A percentile compares a stretch with the other conserved stretches of the same genome.
These are phyloP conservation scores for Curvularia verruculosa DNA, from an alignment of 2,329 filamentous ascomycete genomes.

Conservation along the genomic window DNA sequence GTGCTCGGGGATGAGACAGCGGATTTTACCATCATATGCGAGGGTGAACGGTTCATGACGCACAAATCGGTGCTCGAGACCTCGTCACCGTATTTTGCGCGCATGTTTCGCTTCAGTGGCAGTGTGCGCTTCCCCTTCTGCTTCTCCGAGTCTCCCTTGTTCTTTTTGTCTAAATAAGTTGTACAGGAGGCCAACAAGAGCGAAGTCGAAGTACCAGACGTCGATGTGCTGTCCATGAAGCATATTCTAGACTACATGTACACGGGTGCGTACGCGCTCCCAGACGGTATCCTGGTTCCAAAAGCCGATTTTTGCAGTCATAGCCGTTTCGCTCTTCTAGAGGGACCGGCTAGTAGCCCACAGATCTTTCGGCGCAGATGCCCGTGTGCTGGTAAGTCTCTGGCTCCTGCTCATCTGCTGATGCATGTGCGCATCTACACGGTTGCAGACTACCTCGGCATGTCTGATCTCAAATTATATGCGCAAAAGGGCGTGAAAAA, in stretches of 20 bases:
- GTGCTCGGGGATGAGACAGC: constrained; percentile 5
- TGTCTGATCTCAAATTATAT: constrained; percentile 6
- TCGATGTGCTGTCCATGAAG: constrained; percentile 5
- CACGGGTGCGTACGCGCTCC: constrained; percentile 8
- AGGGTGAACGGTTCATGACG: neutral
- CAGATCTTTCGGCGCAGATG: constrained; percentile 13
- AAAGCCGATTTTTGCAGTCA: constrained; percentile 10
- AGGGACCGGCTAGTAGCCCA: neutral
- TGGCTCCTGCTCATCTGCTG: constrained; percentile 8
- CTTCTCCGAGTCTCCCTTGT: neutral
- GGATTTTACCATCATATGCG: constrained; percentile 16
- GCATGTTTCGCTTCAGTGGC: constrained; percentile 17
- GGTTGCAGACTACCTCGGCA: constrained; percentile 13
- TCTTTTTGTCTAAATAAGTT: neutral
- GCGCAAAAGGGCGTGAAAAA: constrained; percentile 5
- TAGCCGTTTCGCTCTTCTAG: neutral
- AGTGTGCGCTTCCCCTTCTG: neutral
- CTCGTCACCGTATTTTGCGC: constrained; percentile 11
- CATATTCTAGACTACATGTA: constrained; percentile 18
- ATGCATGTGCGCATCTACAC: constrained; percentile 14
- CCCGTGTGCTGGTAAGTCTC: constrained; percentile 5
- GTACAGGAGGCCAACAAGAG: neutral
- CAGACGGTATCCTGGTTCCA: neutral
- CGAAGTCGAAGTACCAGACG: neutral
- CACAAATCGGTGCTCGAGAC: constrained; percentile 7